Evolutionary conservation across 352 stramenopile species (phyloP).

Genomic region (Phytophthora crassamura): DNA sequence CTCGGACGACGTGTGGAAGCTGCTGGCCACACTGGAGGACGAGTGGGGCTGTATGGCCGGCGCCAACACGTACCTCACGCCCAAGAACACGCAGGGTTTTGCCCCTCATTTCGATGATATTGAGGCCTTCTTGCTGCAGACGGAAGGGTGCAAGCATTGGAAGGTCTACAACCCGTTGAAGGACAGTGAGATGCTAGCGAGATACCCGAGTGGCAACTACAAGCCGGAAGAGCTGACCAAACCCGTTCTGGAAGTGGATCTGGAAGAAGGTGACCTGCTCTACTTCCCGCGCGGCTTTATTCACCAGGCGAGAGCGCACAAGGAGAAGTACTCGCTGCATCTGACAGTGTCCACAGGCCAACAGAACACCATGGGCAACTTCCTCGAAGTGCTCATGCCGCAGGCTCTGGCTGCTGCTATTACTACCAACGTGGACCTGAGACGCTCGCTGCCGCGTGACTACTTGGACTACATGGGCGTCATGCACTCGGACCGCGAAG

Average conservation of each 20-base stretch:
- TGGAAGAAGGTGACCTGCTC: slow-evolving; percentile 89
- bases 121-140: slow-evolving; percentile 95
- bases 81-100: slow-evolving; percentile 94
- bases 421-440: slow-evolving; percentile 61
- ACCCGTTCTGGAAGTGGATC: slow-evolving; percentile 79
- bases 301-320: slow-evolving; percentile 76
- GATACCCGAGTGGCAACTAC: slow-evolving; percentile 82
- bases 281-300: slow-evolving; percentile 93
- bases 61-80: slow-evolving; percentile 95
- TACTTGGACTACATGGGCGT: slow-evolving; percentile 91
- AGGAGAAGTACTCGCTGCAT: slow-evolving; percentile 83
- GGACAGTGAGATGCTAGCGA: slow-evolving; percentile 61
- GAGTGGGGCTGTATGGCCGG: slow-evolving; percentile 96
- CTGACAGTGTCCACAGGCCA: slow-evolving; percentile 91
- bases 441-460: slow-evolving; percentile 83
- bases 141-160: slow-evolving; percentile 94
- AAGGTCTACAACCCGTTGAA: slow-evolving; percentile 85
- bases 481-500: slow-evolving; percentile 77
- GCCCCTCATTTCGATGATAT: slow-evolving; percentile 98
- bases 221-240: slow-evolving; percentile 75
- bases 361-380: slow-evolving; percentile 86
- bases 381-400: slow-evolving; percentile 69
- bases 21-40: slow-evolving; percentile 94
- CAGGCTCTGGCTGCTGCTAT: slow-evolving; percentile 69
- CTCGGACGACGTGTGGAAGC: slow-evolving; percentile 80